A percentile compares a stretch with the other conserved stretches of the same genome.
Evolutionary conservation across 805 yeast genomes (phyloP).

Genomic region (Barnettozyma populi): DNA sequence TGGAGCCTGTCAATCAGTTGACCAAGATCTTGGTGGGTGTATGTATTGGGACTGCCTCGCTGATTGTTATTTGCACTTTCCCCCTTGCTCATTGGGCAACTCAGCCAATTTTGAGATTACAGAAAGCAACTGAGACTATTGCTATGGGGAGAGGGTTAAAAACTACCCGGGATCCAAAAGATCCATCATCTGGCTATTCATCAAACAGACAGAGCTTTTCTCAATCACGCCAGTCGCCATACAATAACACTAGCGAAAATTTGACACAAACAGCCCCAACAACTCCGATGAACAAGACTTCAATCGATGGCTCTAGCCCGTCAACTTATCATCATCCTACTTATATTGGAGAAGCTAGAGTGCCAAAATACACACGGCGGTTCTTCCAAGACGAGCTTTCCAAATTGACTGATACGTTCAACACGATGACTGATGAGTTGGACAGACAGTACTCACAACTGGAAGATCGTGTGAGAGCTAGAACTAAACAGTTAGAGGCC

Average conservation of each 20-base stretch:
- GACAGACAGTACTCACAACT: conserved; percentile 77
- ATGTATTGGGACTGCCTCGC: conserved; percentile 70
- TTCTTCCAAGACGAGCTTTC: conserved; percentile 78
- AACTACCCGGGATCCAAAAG: conserved; percentile 10
- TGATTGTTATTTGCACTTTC: conserved; percentile 70
- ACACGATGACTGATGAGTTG: conserved; percentile 84
- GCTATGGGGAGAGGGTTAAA: conserved; percentile 37
- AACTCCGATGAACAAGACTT: neutral
- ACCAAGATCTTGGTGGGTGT: conserved; percentile 71
- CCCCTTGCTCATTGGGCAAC: conserved; percentile 83
- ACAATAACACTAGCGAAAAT: conserved; percentile 3
- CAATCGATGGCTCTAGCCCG: conserved; percentile 4
- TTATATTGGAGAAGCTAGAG: conserved; percentile 33
- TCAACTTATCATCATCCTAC: conserved; percentile 22
- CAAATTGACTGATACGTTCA: conserved; percentile 83
- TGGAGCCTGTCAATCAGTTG: conserved; percentile 56
- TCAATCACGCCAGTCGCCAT: neutral
- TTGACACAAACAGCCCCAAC: neutral
- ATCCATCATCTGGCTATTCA: conserved; percentile 9
- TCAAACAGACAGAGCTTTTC: conserved; percentile 12
- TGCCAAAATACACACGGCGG: conserved; percentile 45
- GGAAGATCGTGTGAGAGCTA: conserved; percentile 80
- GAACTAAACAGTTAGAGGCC: conserved; percentile 84
- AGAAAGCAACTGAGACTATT: conserved; percentile 69
- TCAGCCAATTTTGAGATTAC: conserved; percentile 71